Conservation (phyloP, 2,329 filamentous ascomycete genomes). For the Rhinocladiella similis region DNA sequence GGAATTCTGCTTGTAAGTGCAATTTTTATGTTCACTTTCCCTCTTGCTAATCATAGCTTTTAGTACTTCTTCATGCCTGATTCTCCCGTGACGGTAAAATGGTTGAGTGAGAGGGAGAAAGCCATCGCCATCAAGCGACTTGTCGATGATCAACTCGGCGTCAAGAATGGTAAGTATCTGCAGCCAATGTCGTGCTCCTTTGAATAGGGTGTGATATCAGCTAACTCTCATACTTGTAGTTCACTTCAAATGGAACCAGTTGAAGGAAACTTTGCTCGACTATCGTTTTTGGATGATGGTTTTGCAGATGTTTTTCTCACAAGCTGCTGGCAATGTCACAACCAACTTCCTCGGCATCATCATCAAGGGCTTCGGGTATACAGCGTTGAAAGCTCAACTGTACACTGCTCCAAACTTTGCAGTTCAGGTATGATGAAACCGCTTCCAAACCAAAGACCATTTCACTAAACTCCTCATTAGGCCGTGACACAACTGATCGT, state of each 20-base stretch:
- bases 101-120: slow-evolving; percentile 53
- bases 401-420: slow-evolving; percentile 11
- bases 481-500: slow-evolving; percentile 5
- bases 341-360: slow-evolving; percentile 14
- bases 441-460: no score
- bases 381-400: slow-evolving; percentile 12
- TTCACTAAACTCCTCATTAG: background rate
- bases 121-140: slow-evolving; percentile 58
- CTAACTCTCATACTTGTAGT: slow-evolving; percentile 11
- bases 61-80: slow-evolving; percentile 53
- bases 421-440: slow-evolving; percentile 1
- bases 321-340: slow-evolving; percentile 10
- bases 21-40: slow-evolving; percentile 44
- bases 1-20: slow-evolving; percentile 20
- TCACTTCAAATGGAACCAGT: slow-evolving; percentile 48
- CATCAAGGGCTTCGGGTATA: slow-evolving; percentile 13
- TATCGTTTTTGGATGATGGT: slow-evolving; percentile 63
- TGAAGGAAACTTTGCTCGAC: slow-evolving; percentile 50
- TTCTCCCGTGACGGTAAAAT: slow-evolving; percentile 54
- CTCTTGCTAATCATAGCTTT: slow-evolving; percentile 14
- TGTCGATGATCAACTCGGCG: slow-evolving; percentile 57
- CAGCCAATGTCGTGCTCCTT: background rate
- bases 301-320: slow-evolving; percentile 30
- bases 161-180: slow-evolving; percentile 48
- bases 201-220: background rate